Evolutionary conservation across 306 rosid species (phyloP), one percentile per base, ranked within the genome.

Genomic region (Vigna unguiculata): DNA sequence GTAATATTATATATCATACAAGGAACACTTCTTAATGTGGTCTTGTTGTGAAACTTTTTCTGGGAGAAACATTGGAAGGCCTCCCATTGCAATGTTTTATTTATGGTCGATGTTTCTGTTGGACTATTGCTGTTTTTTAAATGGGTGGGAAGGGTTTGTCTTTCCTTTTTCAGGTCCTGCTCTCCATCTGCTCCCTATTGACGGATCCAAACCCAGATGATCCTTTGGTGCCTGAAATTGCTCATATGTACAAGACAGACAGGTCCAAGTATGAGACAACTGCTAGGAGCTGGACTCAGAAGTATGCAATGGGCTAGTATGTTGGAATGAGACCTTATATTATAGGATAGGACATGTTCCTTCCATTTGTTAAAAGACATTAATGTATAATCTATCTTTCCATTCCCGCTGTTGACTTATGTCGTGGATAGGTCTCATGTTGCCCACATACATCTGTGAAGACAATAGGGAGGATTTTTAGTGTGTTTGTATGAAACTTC

Each of bases 261-360:
- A 71, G 86, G 73, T 78, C 90, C 73, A 92, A 90, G 89, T 88
- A 92, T n/a, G 97, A 92, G 90, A 88, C 96, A 4, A 90, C 97
- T 16, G 90, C 97, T 28, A 81, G 96, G 93, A 92, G 93, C 96
- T 92, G 96, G 90, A 92, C 91, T 80, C 91, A 90, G 88, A 92
- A 92, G 85, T 92, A 92, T 76, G 97, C 97, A 12, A 92, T 92
- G 97, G 96, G 96, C 77, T 92, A 87, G 83, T 36, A 36, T 74
- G 82, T 83, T 79, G 80, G 74, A 73, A 17, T 11, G 55, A 40
- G 47, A 48, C 77, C 12, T 62, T 20, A 52, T 48, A 30, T 55
- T 40, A 58, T 74, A 43, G 59, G 78, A 73, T 69, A 66, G 75
- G 72, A 78, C 81, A 38, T 15, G 68, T 58, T 64, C 78, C 76